phyloP scores from a whole-genome alignment of 768 basidiomycete species.

The Plicaturopsis crispa region DNA sequence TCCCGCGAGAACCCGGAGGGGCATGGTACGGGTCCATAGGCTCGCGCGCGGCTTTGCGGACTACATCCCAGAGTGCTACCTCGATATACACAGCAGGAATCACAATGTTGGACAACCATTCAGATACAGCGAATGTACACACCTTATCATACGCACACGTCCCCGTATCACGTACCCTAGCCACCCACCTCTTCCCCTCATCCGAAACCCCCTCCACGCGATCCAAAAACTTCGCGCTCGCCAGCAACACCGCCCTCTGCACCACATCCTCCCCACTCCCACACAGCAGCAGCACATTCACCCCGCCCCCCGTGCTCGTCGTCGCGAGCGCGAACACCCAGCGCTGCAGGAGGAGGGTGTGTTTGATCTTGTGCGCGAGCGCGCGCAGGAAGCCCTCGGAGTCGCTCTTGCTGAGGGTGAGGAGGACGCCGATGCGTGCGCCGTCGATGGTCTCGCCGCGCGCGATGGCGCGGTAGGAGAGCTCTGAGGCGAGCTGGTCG shows the following conservation, averaged over 20 bases:
- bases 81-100: no score
- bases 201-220: constrained; percentile 35
- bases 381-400: constrained; percentile 50
- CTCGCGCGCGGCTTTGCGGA: constrained; percentile 51
- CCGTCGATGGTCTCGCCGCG: constrained; percentile 44
- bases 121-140: constrained; percentile 50
- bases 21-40: constrained; percentile 56
- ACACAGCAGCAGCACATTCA: constrained; percentile 47
- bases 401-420: constrained; percentile 50
- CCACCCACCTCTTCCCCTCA: constrained; percentile 15
- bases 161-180: constrained; percentile 17
- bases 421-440: constrained; percentile 49
- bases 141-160: constrained; percentile 22
- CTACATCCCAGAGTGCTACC: constrained; percentile 60
- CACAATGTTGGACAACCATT: constrained; percentile 49
- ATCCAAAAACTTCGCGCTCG: constrained; percentile 63
- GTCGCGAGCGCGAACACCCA: constrained; percentile 53
- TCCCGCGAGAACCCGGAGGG: constrained; percentile 57
- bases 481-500: constrained; percentile 48
- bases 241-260: constrained; percentile 60
- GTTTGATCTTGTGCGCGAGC: constrained; percentile 40
- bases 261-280: constrained; percentile 49
- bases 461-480: constrained; percentile 47
- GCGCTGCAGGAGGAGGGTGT: constrained; percentile 30
- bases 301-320: constrained; percentile 27